Base-by-base conservation (phyloP, 176 grass and related monocot genomes). In the Metroxylon sagu region DNA sequence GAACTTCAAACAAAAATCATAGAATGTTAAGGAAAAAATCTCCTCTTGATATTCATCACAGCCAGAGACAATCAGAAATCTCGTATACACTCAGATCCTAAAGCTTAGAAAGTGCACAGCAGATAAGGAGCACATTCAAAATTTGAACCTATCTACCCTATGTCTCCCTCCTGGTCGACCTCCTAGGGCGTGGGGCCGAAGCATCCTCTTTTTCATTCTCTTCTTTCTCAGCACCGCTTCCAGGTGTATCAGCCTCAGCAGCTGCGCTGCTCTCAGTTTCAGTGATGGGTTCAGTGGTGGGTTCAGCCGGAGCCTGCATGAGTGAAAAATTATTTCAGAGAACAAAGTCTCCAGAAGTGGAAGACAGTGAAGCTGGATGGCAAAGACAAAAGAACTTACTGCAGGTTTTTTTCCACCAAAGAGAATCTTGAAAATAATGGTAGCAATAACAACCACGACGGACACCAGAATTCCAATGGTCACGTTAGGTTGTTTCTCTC, bases 401-500 rank as follows among this genome's bases (percentile, higher is more conserved):
- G 6, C 74, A 53, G 85, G 74, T 29, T 86, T 98, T 69, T 83
- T 89, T 76, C 82, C 74, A 19, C 94, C 74, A 3, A 93, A 93
- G 4, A 98, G 29, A 49, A 83, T 65, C 65, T 26, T 93, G 64
- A 89, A 83, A 15, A 98, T 17, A 14, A 89, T 51, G 2, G 76
- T 93, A 8, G 75, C 27, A 30, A 93, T 12, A 23, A 98, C 74
- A 6, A 98, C 64, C 4, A 76, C 50, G 0, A 93, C n/a, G 0
- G 94, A 93, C 25, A 79, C 85, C 61, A 98, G 61, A 52, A 86
- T 67, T 18, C 88, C 88, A 26, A 98, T 62, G 18, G 88, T 89
- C 19, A 93, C 6, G 71, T 98, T 98, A 4, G 88, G 81, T 81
- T 98, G 94, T 67, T 71, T 83, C 85, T 98, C 94, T 62, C 78